Evolutionary conservation across 805 yeast genomes (phyloP).

Genomic region (Candida wancherniae): DNA sequence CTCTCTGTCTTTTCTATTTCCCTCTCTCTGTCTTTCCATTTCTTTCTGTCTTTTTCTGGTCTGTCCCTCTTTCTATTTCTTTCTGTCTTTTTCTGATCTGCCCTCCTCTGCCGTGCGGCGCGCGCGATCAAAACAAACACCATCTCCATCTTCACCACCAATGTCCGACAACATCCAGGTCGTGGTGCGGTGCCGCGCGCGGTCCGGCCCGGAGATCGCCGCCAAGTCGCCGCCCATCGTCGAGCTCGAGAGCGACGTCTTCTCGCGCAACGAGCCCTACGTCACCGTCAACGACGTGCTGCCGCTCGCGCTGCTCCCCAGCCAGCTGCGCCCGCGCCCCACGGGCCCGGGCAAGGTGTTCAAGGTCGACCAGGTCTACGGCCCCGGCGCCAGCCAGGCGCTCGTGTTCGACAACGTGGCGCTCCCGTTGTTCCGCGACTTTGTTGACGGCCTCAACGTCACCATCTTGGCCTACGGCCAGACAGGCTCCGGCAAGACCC

Average conservation of each 20-base stretch:
- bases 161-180: slow-evolving; percentile 43
- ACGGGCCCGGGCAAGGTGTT: slow-evolving; percentile 32
- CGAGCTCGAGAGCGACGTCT: slow-evolving; percentile 36
- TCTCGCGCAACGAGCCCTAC: slow-evolving; percentile 16
- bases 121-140: slow-evolving; percentile 9
- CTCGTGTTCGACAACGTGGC: slow-evolving; percentile 65
- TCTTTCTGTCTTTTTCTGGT: too few species aligned
- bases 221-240: slow-evolving; percentile 46
- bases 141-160: slow-evolving; percentile 3
- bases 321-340: slow-evolving; percentile 13
- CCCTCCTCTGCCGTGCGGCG: slow-evolving; percentile 5
- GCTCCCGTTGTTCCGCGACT: slow-evolving; percentile 66
- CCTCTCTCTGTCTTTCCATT: too few species aligned
- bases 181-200: slow-evolving; percentile 51
- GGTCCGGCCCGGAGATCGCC: slow-evolving; percentile 40
- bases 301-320: slow-evolving; percentile 19
- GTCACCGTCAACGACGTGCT: slow-evolving; percentile 18
- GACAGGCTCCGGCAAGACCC: slow-evolving; percentile 88
- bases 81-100: too few species aligned
- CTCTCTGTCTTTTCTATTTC: too few species aligned
- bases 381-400: slow-evolving; percentile 73
- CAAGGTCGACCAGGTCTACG: slow-evolving; percentile 75
- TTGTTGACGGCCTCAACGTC: slow-evolving; percentile 56
- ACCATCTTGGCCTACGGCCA: slow-evolving; percentile 77
- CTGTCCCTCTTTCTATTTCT: too few species aligned